phyloP scores from a whole-genome alignment of 108 stramenopile species.

The Pseudonitzschia multiseries region DNA sequence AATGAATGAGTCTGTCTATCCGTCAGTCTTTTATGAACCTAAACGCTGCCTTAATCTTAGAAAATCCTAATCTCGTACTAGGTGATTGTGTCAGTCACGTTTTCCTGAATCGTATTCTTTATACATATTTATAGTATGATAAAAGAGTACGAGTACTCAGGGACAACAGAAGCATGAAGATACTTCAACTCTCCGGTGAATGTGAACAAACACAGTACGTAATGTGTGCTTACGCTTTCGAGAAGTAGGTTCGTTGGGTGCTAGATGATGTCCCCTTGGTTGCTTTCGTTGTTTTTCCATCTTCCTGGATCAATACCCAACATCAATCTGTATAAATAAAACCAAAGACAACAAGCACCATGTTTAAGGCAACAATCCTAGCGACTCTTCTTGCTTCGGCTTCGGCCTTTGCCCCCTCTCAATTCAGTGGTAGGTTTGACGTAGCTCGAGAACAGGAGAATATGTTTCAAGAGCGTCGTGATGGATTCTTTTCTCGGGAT shows the following conservation, averaged over 20 bases:
- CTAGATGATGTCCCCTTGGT: not conserved
- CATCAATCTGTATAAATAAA: not conserved
- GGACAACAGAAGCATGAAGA: not conserved
- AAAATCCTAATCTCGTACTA: too few species aligned
- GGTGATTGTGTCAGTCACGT: too few species aligned
- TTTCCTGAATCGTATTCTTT: too few species aligned
- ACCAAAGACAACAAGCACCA: constrained; percentile 17
- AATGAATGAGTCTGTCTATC: too few species aligned
- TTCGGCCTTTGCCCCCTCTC: constrained; percentile 62
- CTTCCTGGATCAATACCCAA: not conserved
- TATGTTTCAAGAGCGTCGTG: too few species aligned
- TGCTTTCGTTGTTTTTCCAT: not conserved
- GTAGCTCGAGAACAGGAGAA: not conserved
- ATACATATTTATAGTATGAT: not conserved
- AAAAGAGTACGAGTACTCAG: not conserved
- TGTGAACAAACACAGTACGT: not conserved
- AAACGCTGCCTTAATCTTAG: too few species aligned
- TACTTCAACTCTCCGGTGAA: not conserved
- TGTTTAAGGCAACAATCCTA: constrained; percentile 48
- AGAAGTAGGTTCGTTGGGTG: constrained; percentile 6
- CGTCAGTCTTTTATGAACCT: too few species aligned
- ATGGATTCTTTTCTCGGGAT: too few species aligned
- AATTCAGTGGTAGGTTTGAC: constrained; percentile 39
- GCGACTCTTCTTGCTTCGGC: constrained; percentile 53
- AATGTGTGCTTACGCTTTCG: constrained; percentile 5